Evolutionary conservation across 2,329 filamentous ascomycete genomes (phyloP).

Genomic region (Fusarium cicatricum): DNA sequence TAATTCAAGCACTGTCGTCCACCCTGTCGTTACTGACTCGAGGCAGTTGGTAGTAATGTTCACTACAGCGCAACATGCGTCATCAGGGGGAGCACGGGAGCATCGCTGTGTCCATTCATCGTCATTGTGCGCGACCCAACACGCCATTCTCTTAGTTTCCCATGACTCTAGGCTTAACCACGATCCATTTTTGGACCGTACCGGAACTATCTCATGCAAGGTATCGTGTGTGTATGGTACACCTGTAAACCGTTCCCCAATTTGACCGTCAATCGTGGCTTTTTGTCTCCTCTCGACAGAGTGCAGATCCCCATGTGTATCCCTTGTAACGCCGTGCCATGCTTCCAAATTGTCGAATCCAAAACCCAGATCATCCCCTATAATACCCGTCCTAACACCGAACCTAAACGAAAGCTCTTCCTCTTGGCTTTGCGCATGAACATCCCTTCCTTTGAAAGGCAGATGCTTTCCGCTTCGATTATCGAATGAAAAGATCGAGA

Average conservation of each 20-base stretch:
- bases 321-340: constrained; percentile 39
- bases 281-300: constrained; percentile 8
- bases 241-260: not conserved
- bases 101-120: not conserved
- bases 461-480: not conserved
- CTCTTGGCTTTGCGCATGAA: constrained; percentile 1
- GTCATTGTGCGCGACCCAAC: not conserved
- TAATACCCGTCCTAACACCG: constrained; percentile 29
- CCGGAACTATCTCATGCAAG: constrained; percentile 11
- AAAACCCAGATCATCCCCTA: constrained; percentile 12
- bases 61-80: not conserved
- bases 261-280: constrained; percentile 14
- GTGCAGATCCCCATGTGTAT: constrained; percentile 7
- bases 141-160: not conserved
- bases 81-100: not conserved
- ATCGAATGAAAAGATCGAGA: not conserved
- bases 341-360: constrained; percentile 27
- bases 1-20: not conserved
- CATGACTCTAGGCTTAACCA: not conserved
- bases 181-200: not conserved
- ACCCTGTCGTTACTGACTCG: not conserved
- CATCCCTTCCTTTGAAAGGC: constrained; percentile 1
- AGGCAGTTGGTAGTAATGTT: not conserved
- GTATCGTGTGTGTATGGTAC: constrained; percentile 9
- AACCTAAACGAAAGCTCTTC: constrained; percentile 17